Evolutionary conservation across 1,284 basidiomycete species (phyloP), one percentile per base, ranked within the genome.

Genomic region (Ceratobasidium sp.): DNA sequence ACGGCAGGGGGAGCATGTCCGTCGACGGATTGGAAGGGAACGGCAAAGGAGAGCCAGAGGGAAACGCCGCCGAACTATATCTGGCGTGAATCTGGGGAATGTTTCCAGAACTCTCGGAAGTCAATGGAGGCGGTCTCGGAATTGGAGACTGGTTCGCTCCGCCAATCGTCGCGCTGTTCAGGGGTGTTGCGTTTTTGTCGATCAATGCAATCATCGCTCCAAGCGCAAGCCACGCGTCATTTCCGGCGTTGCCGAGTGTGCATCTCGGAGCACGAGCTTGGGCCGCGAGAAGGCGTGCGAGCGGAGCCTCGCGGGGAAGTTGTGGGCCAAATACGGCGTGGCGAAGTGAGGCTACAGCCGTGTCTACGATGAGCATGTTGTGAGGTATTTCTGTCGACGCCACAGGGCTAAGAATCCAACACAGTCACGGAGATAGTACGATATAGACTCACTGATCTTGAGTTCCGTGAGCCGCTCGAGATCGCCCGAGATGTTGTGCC

Each of bases 321-420:
- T 71, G 62, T 16, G 70, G 50, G 23, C 48, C 61, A 34, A 55
- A 62, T 2, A 72, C 39, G 30, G 50, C 55, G 23, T 53, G 58
- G 41, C 57, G 57, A n/a, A 61, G 26, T 18, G 59, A 60, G 32
- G 55, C 53, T 5, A 70, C 64, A 43, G 87, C 82, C 0, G 89
- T 86, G 77, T 94, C 92, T 72, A 95, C 80, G 39, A 88, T 80
- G 60, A 93, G 84, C 58, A 92, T 81, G 79, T 94, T 94, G 76
- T 85, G 85, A 0, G 93, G 92, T 26, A 94, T 79, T 78, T 88
- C 89, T 91, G 75, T 10, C 62, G 16, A 52, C 6, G 46, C 28
- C 26, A 70, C 30, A 53, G 28, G 34, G 28, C 26, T 32, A 30
- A 76, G 16, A 79, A 77, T 26, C 77, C 74, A 10, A 73, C 50